Evolutionary conservation across 1,139 yeast genomes (phyloP).

Genomic region (Saccharomyces hybrid): DNA sequence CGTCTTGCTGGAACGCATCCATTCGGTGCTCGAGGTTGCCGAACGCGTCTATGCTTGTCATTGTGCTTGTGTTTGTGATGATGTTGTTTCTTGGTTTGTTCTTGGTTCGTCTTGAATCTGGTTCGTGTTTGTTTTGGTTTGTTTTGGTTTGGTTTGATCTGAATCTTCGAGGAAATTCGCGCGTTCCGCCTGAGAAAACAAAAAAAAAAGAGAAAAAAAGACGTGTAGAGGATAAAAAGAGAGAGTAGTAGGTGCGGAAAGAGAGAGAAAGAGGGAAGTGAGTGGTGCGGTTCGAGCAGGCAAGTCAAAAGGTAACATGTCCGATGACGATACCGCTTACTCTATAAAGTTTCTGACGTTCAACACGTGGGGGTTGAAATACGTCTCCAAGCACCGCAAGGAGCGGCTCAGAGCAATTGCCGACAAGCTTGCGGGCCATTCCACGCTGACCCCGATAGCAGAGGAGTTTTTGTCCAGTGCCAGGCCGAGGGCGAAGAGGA

Average conservation of each 20-base stretch:
- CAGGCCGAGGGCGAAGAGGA: constrained; percentile 33
- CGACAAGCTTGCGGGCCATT: constrained; percentile 44
- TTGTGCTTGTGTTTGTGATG: neutral
- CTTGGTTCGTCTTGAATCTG: neutral
- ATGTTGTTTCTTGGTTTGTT: neutral
- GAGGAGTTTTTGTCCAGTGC: constrained; percentile 9
- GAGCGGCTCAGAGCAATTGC: constrained; percentile 71
- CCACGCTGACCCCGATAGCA: constrained; percentile 7
- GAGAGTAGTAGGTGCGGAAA: neutral
- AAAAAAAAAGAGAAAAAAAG: neutral
- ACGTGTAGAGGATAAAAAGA: neutral
- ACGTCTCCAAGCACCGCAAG: constrained; percentile 60
- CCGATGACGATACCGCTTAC: neutral
- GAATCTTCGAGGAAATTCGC: neutral
- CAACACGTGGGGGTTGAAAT: constrained; percentile 87
- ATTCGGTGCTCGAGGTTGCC: neutral
- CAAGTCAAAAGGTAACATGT: neutral
- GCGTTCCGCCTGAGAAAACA: neutral
- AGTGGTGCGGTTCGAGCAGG: neutral
- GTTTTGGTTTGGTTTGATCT: neutral
- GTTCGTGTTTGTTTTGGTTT: neutral
- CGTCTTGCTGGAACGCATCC: constrained; percentile 1
- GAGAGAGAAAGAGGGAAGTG: neutral
- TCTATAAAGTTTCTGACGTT: constrained; percentile 50
- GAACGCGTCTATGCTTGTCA: neutral